Percentiles rank a stretch among this genome's conserved stretches.
Conservation (phyloP, 768 basidiomycete species). For the Sarcomyxa edulis region DNA sequence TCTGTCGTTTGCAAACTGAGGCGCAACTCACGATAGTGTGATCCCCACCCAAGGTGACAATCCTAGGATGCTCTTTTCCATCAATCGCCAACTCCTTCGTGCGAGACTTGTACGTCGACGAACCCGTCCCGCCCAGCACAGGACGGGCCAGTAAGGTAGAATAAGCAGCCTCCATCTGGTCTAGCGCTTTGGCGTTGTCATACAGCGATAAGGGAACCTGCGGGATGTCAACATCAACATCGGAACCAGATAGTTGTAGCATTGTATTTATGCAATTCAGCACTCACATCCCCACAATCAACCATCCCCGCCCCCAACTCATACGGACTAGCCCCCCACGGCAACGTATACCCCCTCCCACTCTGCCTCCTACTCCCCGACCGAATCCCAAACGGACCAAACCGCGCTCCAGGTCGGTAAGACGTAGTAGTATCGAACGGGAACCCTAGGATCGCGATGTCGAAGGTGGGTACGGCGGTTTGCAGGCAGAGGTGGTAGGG, state of each 20-base stretch:
- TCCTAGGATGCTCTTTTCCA: conserved; percentile 55
- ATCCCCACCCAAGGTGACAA: conserved; percentile 65
- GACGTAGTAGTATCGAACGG: conserved; percentile 52
- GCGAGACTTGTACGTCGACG: conserved; percentile 13
- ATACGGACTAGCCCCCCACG: conserved; percentile 53
- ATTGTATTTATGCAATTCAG: not conserved
- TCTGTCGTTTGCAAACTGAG: conserved; percentile 51
- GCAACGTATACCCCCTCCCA: conserved; percentile 40
- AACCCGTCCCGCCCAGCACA: conserved; percentile 20
- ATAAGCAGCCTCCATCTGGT: conserved; percentile 68
- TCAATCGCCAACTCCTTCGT: conserved; percentile 40
- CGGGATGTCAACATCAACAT: conserved; percentile 14
- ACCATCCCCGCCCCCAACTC: conserved; percentile 39
- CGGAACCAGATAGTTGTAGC: not conserved
- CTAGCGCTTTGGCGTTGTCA: conserved; percentile 58
- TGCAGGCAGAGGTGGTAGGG: conserved; percentile 53
- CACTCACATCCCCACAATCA: conserved; percentile 63
- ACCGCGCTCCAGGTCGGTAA: conserved; percentile 55
- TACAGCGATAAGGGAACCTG: conserved; percentile 33
- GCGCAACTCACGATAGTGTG: conserved; percentile 56
- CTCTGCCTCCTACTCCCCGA: conserved; percentile 47
- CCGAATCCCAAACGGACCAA: conserved; percentile 66
- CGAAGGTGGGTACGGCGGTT: conserved; percentile 34
- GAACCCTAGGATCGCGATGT: conserved; percentile 61
- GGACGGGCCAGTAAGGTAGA: conserved; percentile 49